Evolutionary conservation across 106 monocot genomes (phyloP), one percentile per base, ranked within the genome.

Genomic region (Posidonia australis): DNA sequence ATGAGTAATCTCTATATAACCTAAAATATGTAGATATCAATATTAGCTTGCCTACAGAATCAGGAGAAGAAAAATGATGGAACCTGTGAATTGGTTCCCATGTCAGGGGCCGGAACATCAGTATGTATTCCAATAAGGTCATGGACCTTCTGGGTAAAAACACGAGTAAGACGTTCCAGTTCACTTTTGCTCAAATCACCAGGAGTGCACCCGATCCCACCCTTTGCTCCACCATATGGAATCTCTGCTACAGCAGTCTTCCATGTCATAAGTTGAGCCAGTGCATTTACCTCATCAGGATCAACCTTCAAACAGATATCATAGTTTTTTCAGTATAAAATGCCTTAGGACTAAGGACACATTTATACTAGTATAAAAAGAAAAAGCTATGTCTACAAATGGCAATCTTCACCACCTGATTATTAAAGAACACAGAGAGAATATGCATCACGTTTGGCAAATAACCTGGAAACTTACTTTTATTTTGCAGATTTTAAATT

Each of bases 221-320:
- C 93, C 75, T 93, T 93, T 46, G 93, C 93, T 42, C 93, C 93
- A 30, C 93, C 93, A 73, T 93, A 88, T 42, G 92, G 93, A 62
- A 93, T 65, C 41, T 84, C 89, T 17, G 74, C 89, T 18, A 93
- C 93, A 18, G 93, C 89, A 20, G 93, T 93, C 73, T 93, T 93
- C 93, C 93, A 93, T 17, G 93, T 89, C 93, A 93, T 93, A n/a
- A 93, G 72, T 74, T 93, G 93, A 57, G 89, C 93, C 21, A 93
- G 79, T 42, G 89, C 93, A 66, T 86, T 89, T 26, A 93, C 89
- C 75, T 93, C 93, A 67, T 89, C 86, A 20, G 77, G 85, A 56
- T 93, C 89, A 74, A 93, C 93, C 93, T 93, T 28, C 12, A 7
- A 58, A 43, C 62, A 73, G 25, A 20, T 10, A 31, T 23, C 36